Percentiles rank a stretch among this genome's conserved stretches.
Conservation (phyloP, 768 basidiomycete genomes). For the Kwoniella heveanensis region DNA sequence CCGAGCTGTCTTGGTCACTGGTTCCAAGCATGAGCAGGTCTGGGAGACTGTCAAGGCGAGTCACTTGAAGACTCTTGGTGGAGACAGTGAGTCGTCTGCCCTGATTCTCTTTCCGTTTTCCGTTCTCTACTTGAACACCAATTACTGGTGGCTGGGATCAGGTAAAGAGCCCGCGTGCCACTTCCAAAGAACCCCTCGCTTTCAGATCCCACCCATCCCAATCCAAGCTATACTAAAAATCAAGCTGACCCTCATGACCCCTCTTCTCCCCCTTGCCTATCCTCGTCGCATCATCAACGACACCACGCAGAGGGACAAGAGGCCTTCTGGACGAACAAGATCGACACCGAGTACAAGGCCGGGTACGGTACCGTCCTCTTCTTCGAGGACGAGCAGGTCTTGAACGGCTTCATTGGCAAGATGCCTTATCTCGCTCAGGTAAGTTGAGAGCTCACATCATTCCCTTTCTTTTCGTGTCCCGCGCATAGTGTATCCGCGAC, state of each 20-base stretch:
- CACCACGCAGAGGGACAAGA: constrained; percentile 19
- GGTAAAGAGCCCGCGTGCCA: not conserved
- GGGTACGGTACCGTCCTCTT: constrained; percentile 57
- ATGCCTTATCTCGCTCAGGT: constrained; percentile 42
- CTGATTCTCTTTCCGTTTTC: too few species aligned
- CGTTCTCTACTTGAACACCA: too few species aligned
- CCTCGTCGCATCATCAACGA: not conserved
- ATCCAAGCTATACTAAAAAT: not conserved
- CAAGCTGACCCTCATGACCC: not conserved
- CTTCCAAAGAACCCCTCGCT: not conserved
- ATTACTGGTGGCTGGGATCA: too few species aligned
- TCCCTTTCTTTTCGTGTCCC: not conserved
- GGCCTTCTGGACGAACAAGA: constrained; percentile 31
- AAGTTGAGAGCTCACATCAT: constrained; percentile 1
- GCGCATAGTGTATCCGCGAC: too few species aligned
- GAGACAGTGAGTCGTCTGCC: constrained; percentile 22
- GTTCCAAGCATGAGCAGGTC: constrained; percentile 45
- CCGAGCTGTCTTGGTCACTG: constrained; percentile 54
- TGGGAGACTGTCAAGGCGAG: constrained; percentile 43
- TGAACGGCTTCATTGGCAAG: constrained; percentile 42
- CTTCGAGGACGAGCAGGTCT: constrained; percentile 55
- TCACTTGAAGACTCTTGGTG: constrained; percentile 16
- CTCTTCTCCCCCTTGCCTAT: not conserved
- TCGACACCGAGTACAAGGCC: constrained; percentile 40
- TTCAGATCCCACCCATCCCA: not conserved